Conservation (phyloP, 2,329 filamentous ascomycete species). For the Apiospora malaysiana region DNA sequence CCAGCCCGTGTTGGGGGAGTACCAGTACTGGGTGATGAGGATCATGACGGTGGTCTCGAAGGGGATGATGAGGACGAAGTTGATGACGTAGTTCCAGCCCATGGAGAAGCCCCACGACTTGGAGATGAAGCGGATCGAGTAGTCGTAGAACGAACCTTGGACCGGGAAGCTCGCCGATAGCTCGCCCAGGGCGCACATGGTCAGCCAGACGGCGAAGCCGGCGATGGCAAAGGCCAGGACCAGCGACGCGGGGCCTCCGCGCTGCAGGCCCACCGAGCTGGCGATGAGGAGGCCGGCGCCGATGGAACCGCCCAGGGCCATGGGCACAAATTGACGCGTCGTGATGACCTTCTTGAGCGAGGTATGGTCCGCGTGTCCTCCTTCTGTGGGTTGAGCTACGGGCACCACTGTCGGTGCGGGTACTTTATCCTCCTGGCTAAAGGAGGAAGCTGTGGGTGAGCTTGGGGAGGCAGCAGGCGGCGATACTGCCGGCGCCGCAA, state of each 20-base stretch:
- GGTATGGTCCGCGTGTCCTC: background rate
- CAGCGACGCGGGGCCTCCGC: constrained; percentile 40
- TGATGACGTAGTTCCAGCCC: constrained; percentile 47
- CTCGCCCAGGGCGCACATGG: constrained; percentile 36
- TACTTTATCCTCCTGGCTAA: background rate
- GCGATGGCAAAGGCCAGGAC: constrained; percentile 41
- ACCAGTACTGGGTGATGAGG: constrained; percentile 40
- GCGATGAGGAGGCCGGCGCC: constrained; percentile 44
- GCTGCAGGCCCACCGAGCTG: constrained; percentile 39
- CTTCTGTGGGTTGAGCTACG: background rate
- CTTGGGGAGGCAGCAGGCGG: background rate
- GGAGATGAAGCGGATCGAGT: constrained; percentile 44
- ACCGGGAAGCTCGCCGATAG: constrained; percentile 40
- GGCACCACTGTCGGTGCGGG: background rate
- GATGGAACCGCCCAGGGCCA: constrained; percentile 44
- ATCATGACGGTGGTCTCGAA: constrained; percentile 46
- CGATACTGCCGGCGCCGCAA: background rate
- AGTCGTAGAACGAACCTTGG: constrained; percentile 46
- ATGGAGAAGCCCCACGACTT: constrained; percentile 46
- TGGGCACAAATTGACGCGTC: constrained; percentile 43
- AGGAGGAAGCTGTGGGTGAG: background rate
- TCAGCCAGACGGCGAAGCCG: constrained; percentile 41
- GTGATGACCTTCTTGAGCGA: constrained; percentile 33
- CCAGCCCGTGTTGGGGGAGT: constrained; percentile 29
- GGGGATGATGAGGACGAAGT: constrained; percentile 44